Conservation (phyloP, 352 stramenopile species). For the Thalassiosira exigua region DNA sequence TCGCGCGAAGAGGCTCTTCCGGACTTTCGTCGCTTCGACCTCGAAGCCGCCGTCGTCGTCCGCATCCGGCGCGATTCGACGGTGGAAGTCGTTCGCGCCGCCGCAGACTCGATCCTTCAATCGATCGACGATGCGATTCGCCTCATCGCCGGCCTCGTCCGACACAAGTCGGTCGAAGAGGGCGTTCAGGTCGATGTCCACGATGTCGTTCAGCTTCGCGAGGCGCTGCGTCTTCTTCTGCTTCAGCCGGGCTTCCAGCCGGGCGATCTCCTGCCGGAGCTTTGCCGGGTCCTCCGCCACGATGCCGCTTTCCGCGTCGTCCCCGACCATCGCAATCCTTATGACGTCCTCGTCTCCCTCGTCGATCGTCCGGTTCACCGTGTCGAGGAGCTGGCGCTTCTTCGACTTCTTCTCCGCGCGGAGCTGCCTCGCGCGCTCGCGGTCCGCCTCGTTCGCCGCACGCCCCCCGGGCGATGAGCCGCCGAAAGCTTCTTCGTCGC, state of each 20-base stretch:
- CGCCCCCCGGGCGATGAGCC: too few relatives aligned
- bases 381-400: conserved; percentile 44
- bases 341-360: conserved; percentile 1
- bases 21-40: conserved; percentile 8
- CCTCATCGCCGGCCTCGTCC: conserved; percentile 27
- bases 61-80: not conserved
- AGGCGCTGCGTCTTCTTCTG: conserved; percentile 39
- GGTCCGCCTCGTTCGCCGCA: conserved; percentile 36
- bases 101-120: conserved; percentile 45
- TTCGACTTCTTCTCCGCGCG: conserved; percentile 32
- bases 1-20: conserved; percentile 27
- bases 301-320: conserved; percentile 9
- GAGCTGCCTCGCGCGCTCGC: conserved; percentile 29
- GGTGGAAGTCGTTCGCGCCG: conserved; percentile 30
- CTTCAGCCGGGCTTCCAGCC: conserved; percentile 53
- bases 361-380: conserved; percentile 26
- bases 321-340: not conserved
- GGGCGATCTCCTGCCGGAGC: conserved; percentile 38
- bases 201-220: conserved; percentile 54
- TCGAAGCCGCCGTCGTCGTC: not conserved
- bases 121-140: conserved; percentile 38
- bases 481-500: too few relatives aligned
- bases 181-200: conserved; percentile 51
- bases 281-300: conserved; percentile 45
- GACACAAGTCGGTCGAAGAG: conserved; percentile 42